Base-by-base conservation (phyloP, 139 green algal genomes). In the Coelastrella sp. region DNA sequence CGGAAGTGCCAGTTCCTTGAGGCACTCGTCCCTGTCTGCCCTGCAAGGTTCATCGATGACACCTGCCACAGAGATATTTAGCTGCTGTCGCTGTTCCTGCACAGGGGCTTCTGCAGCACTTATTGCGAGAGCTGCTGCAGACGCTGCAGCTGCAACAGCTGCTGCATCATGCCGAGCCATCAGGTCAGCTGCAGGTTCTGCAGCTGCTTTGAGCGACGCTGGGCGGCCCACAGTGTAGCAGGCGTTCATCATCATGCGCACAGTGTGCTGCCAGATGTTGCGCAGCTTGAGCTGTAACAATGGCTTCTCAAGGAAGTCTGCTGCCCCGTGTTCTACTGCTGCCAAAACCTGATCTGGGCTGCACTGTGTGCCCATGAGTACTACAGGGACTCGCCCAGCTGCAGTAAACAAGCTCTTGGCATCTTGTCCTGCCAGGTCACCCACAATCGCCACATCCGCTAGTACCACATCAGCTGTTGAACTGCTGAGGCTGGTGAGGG, bases 211-310 rank as follows among this genome's bases (percentile, higher is more conserved):
- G 5, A 0, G 58, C 58, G 85, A 60, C 22, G 58, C 59, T 80
- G 59, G 59, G 32, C 11, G 22, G 17, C 58, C 58, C 80, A 57
- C 68, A 17, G 19, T 59, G 77, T 58, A 20, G 32, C 89, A 56
- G 17, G 23, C 56, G n/a, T 17, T 54, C 83, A 92, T 87, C 80
- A 96, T 94, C 93, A 93, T 95, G 77, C 95, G 96, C 76, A 98
- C 95, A 82, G 95, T 94, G 85, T 98, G 96, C 93, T 98, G 96
- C 96, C 96, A 98, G 58, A 98, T 97, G 87, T 97, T 98, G 59
- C 94, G 93, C 23, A 98, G 91, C 92, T 97, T 97, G 5, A 96
- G 90, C 32, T 92, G 83, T 5, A 88, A 94, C 7, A 98, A 73
- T 2, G 96, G 96, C 91, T 96, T 96, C 64, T 97, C 95, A 80